A percentile compares a stretch with the other conserved stretches of the same genome.
phyloP scores from a whole-genome alignment of 202 grass and related monocot genomes.

The Alloteropsis angusta region DNA sequence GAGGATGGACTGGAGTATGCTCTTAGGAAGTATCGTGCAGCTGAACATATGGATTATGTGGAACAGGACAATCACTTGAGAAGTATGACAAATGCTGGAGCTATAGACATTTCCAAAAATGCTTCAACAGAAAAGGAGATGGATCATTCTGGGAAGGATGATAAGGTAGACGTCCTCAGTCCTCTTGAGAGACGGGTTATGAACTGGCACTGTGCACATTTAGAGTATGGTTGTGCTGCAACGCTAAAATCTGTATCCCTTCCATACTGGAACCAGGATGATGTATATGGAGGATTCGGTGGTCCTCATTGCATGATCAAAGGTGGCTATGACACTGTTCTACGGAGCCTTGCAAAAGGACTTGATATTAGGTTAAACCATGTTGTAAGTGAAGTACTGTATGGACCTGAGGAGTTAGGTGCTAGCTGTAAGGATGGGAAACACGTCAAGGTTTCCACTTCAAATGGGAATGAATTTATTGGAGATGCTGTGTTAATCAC shows the following conservation, averaged over 20 bases:
- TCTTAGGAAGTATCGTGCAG: slow-evolving; percentile 61
- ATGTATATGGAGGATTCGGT: slow-evolving; percentile 95
- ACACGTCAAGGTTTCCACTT: slow-evolving; percentile 65
- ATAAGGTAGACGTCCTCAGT: slow-evolving; percentile 51
- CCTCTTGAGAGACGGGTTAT: slow-evolving; percentile 90
- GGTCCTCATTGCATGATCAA: slow-evolving; percentile 99
- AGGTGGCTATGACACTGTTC: slow-evolving; percentile 80
- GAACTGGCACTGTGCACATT: slow-evolving; percentile 99
- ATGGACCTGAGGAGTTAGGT: slow-evolving; percentile 36
- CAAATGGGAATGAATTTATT: slow-evolving; percentile 65
- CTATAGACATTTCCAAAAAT: slow-evolving; percentile 33
- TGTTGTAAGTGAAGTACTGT: slow-evolving; percentile 62
- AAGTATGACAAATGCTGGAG: slow-evolving; percentile 28
- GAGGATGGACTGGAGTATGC: slow-evolving; percentile 88
- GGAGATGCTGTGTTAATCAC: slow-evolving; percentile 91
- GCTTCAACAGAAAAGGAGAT: slow-evolving; percentile 39
- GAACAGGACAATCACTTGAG: slow-evolving; percentile 35
- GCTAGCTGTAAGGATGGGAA: slow-evolving; percentile 21
- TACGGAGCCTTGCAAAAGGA: slow-evolving; percentile 69
- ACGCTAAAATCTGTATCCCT: slow-evolving; percentile 87
- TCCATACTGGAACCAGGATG: slow-evolving; percentile 99
- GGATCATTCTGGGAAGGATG: slow-evolving; percentile 24
- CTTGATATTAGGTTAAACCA: slow-evolving; percentile 79
- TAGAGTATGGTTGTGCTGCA: slow-evolving; percentile 96
- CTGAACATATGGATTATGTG: slow-evolving; percentile 37